phyloP scores from a whole-genome alignment of 495 filamentous ascomycete species.

The Neurospora sp. region DNA sequence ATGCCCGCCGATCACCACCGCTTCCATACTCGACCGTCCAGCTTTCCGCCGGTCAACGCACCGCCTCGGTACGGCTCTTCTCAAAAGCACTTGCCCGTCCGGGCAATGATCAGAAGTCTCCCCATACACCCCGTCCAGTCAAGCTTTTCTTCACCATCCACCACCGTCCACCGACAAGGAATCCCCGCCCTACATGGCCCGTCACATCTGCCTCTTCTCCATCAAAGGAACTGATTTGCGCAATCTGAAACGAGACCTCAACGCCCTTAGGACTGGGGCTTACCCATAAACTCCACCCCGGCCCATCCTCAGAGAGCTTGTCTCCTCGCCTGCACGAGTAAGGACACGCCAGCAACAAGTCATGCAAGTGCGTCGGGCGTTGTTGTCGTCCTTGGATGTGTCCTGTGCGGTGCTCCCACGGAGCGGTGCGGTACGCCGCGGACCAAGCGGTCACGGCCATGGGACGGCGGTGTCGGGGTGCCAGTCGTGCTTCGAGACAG shows the following conservation, averaged over 20 bases:
- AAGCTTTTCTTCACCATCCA: not conserved
- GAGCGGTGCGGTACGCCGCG: not conserved
- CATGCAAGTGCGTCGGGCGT: slow-evolving; percentile 1
- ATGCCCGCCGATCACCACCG: slow-evolving; percentile 2
- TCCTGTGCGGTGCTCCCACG: slow-evolving; percentile 1
- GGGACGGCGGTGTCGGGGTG: not conserved
- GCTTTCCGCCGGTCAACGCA: not conserved
- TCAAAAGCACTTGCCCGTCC: slow-evolving; percentile 6
- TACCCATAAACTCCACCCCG: not conserved
- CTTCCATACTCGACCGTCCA: slow-evolving; percentile 1
- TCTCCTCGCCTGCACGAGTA: not conserved
- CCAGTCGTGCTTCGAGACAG: not conserved
- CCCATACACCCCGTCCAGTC: slow-evolving; percentile 4
- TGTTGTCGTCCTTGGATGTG: slow-evolving; percentile 1
- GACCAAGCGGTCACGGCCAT: not conserved
- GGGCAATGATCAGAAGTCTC: slow-evolving; percentile 13
- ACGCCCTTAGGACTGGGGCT: not conserved
- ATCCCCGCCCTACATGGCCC: not conserved
- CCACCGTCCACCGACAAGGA: not conserved
- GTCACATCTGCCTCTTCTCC: not conserved
- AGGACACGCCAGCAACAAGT: not conserved
- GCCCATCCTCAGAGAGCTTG: not conserved
- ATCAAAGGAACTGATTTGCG: not conserved
- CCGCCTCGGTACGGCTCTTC: slow-evolving; percentile 3
- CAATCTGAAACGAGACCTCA: not conserved